phyloP scores from a whole-genome alignment of 1,139 yeast genomes.

The Hansenula sp. region DNA sequence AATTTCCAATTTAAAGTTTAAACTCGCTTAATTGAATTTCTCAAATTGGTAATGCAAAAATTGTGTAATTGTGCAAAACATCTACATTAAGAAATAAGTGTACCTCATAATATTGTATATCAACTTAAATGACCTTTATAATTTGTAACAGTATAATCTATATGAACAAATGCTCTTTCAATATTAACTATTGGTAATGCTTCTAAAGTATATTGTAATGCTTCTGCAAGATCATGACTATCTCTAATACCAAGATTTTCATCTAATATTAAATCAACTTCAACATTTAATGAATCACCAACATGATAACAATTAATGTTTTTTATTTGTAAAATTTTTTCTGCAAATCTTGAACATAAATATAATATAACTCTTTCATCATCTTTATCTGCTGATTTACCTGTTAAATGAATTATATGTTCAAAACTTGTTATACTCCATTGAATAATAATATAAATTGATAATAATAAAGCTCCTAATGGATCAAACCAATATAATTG shows the following conservation, averaged over 20 bases:
- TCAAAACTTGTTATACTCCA: slow-evolving; percentile 66
- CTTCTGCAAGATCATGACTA: slow-evolving; percentile 77
- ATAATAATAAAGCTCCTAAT: slow-evolving; percentile 61
- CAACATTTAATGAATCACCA: slow-evolving; percentile 74
- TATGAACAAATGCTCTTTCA: slow-evolving; percentile 78
- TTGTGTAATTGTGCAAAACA: too few species aligned
- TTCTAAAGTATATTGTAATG: slow-evolving; percentile 75
- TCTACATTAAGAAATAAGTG: too few species aligned
- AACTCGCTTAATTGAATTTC: too few species aligned
- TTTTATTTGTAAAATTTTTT: slow-evolving; percentile 59
- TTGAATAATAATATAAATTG: slow-evolving; percentile 56
- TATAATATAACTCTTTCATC: slow-evolving; percentile 67
- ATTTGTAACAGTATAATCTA: slow-evolving; percentile 45
- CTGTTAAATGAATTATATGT: slow-evolving; percentile 71
- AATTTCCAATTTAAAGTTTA: too few species aligned
- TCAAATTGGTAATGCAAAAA: too few species aligned
- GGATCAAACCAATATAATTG: slow-evolving; percentile 73
- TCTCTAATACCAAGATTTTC: slow-evolving; percentile 53
- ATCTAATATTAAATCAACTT: slow-evolving; percentile 66
- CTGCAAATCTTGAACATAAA: slow-evolving; percentile 66
- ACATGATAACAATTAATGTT: slow-evolving; percentile 72
- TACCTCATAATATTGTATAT: background rate
- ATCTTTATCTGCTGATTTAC: slow-evolving; percentile 60
- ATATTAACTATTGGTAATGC: slow-evolving; percentile 58
- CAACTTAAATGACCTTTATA: slow-evolving; percentile 20